Conservation (phyloP, 108 stramenopile genomes). For the Asterionellopsis glacialis region DNA sequence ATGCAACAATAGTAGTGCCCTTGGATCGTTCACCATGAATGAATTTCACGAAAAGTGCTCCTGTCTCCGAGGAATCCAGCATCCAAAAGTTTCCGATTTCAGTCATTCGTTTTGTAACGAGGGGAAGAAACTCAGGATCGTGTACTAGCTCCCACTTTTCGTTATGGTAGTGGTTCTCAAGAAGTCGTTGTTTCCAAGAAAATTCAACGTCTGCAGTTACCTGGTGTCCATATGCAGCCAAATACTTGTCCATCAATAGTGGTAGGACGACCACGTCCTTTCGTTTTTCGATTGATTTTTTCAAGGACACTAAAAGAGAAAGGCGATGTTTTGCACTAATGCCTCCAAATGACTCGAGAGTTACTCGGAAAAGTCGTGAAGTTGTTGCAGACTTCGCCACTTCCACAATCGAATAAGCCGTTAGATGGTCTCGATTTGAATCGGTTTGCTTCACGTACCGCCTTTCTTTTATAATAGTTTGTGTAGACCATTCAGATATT, state of each 20-base stretch:
- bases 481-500: conserved; percentile 56
- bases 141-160: conserved; percentile 64
- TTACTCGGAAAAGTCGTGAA: conserved; percentile 36
- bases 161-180: conserved; percentile 51
- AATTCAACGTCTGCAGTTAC: background rate
- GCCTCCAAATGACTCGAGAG: conserved; percentile 58
- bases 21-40: conserved; percentile 10
- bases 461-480: conserved; percentile 34
- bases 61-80: conserved; percentile 40
- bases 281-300: conserved; percentile 16
- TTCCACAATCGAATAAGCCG: conserved; percentile 59
- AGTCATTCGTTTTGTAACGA: conserved; percentile 53
- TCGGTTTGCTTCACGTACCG: conserved; percentile 42
- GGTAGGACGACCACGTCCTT: conserved; percentile 47
- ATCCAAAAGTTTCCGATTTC: conserved; percentile 61
- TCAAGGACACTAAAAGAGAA: conserved; percentile 28
- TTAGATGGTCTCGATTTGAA: conserved; percentile 24
- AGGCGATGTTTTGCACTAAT: conserved; percentile 41
- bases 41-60: conserved; percentile 65
- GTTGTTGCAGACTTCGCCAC: conserved; percentile 23
- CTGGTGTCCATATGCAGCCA: conserved; percentile 28
- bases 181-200: conserved; percentile 18
- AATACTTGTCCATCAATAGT: conserved; percentile 45
- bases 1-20: background rate
- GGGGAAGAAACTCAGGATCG: conserved; percentile 64